Evolutionary conservation across 108 stramenopile genomes (phyloP).

Genomic region (Aurantiochytrium sp.): DNA sequence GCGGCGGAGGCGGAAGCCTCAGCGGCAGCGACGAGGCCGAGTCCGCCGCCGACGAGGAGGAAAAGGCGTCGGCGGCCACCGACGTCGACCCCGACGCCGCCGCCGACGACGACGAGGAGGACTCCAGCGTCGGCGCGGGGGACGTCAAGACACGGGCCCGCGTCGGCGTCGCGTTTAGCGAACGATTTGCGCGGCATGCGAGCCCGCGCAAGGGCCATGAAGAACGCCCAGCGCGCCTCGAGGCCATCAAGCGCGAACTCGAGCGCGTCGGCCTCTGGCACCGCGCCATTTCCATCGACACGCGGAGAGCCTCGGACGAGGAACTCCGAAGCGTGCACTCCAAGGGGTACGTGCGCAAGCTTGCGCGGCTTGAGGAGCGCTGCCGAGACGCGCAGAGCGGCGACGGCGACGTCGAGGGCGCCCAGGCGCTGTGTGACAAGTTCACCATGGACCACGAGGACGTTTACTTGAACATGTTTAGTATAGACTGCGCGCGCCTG

Average conservation of each 20-base stretch:
- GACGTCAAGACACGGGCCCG: too few species aligned
- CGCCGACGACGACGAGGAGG: too few species aligned
- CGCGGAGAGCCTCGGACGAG: background rate
- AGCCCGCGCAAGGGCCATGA: background rate
- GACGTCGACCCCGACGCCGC: too few species aligned
- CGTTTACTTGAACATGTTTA: conserved; percentile 34
- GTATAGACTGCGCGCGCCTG: conserved; percentile 2
- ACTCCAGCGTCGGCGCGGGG: too few species aligned
- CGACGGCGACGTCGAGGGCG: background rate
- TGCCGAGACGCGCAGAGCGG: background rate
- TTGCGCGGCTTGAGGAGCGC: background rate
- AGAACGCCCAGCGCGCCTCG: background rate
- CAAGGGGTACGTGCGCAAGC: background rate
- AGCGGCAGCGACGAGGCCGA: too few species aligned
- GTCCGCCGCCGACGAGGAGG: too few species aligned
- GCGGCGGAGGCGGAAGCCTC: too few species aligned
- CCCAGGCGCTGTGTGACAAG: background rate
- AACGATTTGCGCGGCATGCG: background rate
- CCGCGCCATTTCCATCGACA: background rate
- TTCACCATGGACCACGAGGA: background rate
- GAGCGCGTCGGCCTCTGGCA: background rate
- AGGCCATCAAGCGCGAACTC: background rate
- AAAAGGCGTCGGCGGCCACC: too few species aligned
- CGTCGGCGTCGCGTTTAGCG: background rate
- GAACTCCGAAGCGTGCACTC: background rate